These are phyloP conservation scores for Mycena maculata DNA, from an alignment of 768 basidiomycete species.

Conservation along the genomic window DNA sequence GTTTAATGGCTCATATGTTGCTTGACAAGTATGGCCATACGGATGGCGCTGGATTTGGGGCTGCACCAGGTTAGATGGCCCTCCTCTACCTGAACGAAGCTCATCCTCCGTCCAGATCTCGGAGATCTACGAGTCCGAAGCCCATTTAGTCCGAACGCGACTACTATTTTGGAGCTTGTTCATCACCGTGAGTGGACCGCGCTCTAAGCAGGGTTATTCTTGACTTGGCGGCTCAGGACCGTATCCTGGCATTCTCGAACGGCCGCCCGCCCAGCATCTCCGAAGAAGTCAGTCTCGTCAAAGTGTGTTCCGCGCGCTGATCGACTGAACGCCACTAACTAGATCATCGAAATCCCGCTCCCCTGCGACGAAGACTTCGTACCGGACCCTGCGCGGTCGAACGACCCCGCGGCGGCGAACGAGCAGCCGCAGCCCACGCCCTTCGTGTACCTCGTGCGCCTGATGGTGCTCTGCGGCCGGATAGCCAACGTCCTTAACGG, in stretches of 20 bases:
- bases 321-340: no score
- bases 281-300: no score
- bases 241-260: slow-evolving; percentile 26
- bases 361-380: slow-evolving; percentile 25
- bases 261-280: slow-evolving; percentile 22
- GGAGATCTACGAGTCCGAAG: slow-evolving; percentile 26
- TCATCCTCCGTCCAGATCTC: background rate
- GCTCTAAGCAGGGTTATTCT: background rate
- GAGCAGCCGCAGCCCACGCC: slow-evolving; percentile 2
- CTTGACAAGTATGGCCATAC: slow-evolving; percentile 18
- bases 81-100: background rate
- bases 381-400: slow-evolving; percentile 23
- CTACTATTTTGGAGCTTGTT: slow-evolving; percentile 31
- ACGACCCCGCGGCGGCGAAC: background rate
- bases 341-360: slow-evolving; percentile 27
- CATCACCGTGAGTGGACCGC: slow-evolving; percentile 8
- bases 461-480: slow-evolving; percentile 28
- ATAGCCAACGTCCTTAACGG: slow-evolving; percentile 29
- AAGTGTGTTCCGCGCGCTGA: no score
- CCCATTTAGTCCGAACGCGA: slow-evolving; percentile 18
- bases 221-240: slow-evolving; percentile 1
- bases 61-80: slow-evolving; percentile 18
- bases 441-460: slow-evolving; percentile 16
- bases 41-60: slow-evolving; percentile 30
- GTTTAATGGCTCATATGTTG: background rate